phyloP scores from a whole-genome alignment of 2,329 filamentous ascomycete genomes.

The Aspergillus ochraceus region DNA sequence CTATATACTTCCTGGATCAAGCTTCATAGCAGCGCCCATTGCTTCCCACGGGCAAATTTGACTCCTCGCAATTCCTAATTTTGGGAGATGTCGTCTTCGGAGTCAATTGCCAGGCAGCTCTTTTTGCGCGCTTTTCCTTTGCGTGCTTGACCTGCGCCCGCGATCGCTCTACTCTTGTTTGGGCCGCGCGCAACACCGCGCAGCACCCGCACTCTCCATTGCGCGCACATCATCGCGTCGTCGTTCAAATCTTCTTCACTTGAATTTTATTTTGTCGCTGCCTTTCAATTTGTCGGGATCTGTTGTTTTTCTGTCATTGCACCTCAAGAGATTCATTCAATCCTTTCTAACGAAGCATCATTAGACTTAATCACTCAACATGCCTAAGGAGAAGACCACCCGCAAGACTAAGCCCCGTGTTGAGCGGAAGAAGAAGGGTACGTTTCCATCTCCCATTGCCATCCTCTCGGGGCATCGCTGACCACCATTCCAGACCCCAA shows the following conservation, averaged over 20 bases:
- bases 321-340: neutral
- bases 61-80: slow-evolving; percentile 10
- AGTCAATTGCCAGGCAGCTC: slow-evolving; percentile 18
- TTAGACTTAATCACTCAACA: slow-evolving; percentile 42
- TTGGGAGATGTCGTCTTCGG: neutral
- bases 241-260: slow-evolving; percentile 16
- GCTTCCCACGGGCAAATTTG: slow-evolving; percentile 15
- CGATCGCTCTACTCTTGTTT: slow-evolving; percentile 18
- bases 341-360: slow-evolving; percentile 11
- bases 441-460: slow-evolving; percentile 21
- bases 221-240: slow-evolving; percentile 15
- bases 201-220: slow-evolving; percentile 11
- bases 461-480: slow-evolving; percentile 13
- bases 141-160: slow-evolving; percentile 24
- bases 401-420: slow-evolving; percentile 61
- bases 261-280: slow-evolving; percentile 9
- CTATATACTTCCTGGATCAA: slow-evolving; percentile 21
- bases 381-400: slow-evolving; percentile 69
- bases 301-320: neutral
- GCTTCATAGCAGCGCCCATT: slow-evolving; percentile 10
- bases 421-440: slow-evolving; percentile 74
- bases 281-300: neutral
- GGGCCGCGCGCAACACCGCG: slow-evolving; percentile 18
- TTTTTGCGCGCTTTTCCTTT: slow-evolving; percentile 19
- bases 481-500: slow-evolving; percentile 72